Evolutionary conservation across 352 stramenopile genomes (phyloP).

Genomic region (Globisporangium orthogonon): DNA sequence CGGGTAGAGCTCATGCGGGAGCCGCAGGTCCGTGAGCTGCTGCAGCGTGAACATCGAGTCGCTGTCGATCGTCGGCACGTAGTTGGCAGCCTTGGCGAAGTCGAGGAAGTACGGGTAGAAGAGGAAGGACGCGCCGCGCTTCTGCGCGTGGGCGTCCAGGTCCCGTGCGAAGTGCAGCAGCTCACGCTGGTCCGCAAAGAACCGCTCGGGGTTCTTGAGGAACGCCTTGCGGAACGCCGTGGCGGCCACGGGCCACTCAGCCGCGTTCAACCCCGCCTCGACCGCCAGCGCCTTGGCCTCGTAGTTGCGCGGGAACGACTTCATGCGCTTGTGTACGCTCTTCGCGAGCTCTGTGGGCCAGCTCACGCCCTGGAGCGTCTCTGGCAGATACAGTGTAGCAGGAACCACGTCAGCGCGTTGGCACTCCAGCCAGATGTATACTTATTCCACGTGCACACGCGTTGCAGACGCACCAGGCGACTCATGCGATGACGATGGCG

Average conservation of each 20-base stretch:
- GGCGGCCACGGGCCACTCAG: conserved; percentile 51
- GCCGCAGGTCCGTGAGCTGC: conserved; percentile 64
- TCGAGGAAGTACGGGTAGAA: conserved; percentile 76
- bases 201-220: conserved; percentile 37
- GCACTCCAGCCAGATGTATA: background rate
- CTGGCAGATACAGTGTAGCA: no score
- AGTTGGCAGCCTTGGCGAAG: conserved; percentile 40
- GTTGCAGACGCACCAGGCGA: background rate
- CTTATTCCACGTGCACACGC: background rate
- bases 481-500: background rate
- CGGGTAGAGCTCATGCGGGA: conserved; percentile 84
- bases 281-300: conserved; percentile 60
- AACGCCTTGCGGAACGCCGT: conserved; percentile 62
- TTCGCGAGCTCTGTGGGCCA: conserved; percentile 37
- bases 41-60: conserved; percentile 43
- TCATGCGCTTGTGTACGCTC: conserved; percentile 36
- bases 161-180: conserved; percentile 50
- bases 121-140: conserved; percentile 43
- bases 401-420: no score
- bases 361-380: background rate
- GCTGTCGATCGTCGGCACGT: conserved; percentile 25
- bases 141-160: conserved; percentile 31
- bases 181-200: conserved; percentile 52
- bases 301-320: conserved; percentile 64
- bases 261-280: conserved; percentile 55